Percentiles rank a stretch among this genome's conserved stretches.
Evolutionary conservation across 148 eudicot genomes (phyloP).

Genomic region (Vaccinium corymbosum): DNA sequence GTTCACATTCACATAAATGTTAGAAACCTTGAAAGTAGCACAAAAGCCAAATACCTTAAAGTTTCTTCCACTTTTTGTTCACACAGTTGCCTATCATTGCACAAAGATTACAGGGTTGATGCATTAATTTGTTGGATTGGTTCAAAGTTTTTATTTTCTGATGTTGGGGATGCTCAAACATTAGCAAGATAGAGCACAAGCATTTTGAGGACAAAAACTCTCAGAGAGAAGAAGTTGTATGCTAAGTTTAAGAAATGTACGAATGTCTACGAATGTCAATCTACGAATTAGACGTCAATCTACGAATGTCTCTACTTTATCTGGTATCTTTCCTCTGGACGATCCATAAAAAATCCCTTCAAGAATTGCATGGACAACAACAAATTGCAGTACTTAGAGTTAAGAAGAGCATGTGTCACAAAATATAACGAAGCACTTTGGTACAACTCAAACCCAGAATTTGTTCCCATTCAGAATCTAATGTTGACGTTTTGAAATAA

Average conservation of each 20-base stretch:
- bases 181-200: neutral
- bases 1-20: too few relatives aligned
- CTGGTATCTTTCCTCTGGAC: slow-evolving; percentile 72
- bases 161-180: neutral
- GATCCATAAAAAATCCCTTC: slow-evolving; percentile 81
- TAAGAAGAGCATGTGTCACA: too few relatives aligned
- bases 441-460: too few relatives aligned
- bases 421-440: too few relatives aligned
- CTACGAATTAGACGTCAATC: too few relatives aligned
- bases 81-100: neutral
- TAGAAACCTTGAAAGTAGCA: neutral
- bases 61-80: neutral
- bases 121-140: neutral
- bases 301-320: slow-evolving; percentile 47
- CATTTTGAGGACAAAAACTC: neutral
- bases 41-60: neutral
- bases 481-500: too few relatives aligned
- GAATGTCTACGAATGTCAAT: slow-evolving; percentile 53
- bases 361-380: slow-evolving; percentile 47
- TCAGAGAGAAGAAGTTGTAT: neutral
- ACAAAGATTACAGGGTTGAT: neutral
- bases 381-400: neutral
- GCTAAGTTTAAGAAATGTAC: neutral
- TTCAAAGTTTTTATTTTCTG: neutral
- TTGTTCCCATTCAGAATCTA: too few relatives aligned